phyloP scores from a whole-genome alignment of 2,329 filamentous ascomycete genomes.

The Aspergillus awamori region DNA sequence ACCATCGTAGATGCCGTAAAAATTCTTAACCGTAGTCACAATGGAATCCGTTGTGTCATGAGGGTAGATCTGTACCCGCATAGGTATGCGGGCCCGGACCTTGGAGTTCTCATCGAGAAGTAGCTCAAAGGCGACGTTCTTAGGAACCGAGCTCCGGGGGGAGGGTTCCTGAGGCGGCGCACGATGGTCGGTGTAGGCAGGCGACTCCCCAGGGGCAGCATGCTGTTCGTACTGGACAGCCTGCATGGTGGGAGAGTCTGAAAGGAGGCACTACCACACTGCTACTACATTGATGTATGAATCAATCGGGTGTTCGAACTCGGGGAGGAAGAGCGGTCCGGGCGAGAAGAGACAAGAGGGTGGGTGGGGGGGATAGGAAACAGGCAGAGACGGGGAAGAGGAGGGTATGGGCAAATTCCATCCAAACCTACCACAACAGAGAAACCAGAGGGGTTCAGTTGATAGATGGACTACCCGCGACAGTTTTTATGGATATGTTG shows the following conservation, averaged over 20 bases:
- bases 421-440: constrained; percentile 43
- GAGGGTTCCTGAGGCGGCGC: constrained; percentile 39
- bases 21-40: constrained; percentile 97
- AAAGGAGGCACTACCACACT: constrained; percentile 31
- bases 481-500: constrained; percentile 33
- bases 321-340: constrained; percentile 18
- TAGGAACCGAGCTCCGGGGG: constrained; percentile 48
- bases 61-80: constrained; percentile 81
- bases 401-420: constrained; percentile 35
- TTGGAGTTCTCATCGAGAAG: constrained; percentile 61
- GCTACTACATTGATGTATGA: constrained; percentile 35
- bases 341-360: constrained; percentile 18
- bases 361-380: constrained; percentile 31
- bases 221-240: constrained; percentile 38
- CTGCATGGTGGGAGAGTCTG: constrained; percentile 36
- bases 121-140: constrained; percentile 67
- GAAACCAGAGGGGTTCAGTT: constrained; percentile 28
- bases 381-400: constrained; percentile 26
- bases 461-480: constrained; percentile 38
- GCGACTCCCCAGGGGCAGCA: constrained; percentile 37
- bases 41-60: constrained; percentile 98
- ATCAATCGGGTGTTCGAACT: constrained; percentile 39
- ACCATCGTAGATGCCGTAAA: constrained; percentile 90
- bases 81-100: constrained; percentile 63
- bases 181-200: constrained; percentile 31